A percentile compares a stretch with the other conserved stretches of the same genome.
Evolutionary conservation across 1,284 basidiomycete genomes (phyloP).

Genomic region (Coniferiporia sulphurascens): DNA sequence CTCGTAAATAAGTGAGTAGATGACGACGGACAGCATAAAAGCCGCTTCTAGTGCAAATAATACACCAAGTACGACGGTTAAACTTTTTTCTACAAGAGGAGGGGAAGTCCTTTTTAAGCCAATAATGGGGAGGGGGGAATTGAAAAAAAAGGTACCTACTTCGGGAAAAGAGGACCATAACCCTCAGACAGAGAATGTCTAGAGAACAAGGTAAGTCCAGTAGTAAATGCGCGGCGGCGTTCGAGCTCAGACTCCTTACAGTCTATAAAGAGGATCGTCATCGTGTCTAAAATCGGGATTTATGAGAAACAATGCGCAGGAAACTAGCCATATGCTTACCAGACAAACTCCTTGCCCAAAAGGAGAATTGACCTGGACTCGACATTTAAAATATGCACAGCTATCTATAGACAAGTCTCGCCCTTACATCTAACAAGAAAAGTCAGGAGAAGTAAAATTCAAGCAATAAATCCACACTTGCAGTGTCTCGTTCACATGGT

Average conservation of each 20-base stretch:
- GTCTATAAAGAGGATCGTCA: slow-evolving; percentile 5
- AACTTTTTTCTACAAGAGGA: not conserved
- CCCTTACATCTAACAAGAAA: no score
- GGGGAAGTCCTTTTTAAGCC: no score
- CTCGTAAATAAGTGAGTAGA: not conserved
- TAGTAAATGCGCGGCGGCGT: no score
- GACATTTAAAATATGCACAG: no score
- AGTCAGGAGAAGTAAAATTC: no score
- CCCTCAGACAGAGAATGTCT: slow-evolving; percentile 9
- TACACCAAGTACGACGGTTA: not conserved
- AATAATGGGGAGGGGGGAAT: not conserved
- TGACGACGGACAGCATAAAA: not conserved
- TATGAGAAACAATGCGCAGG: no score
- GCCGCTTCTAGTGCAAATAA: not conserved
- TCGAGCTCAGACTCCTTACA: not conserved
- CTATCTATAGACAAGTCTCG: no score
- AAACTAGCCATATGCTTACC: no score
- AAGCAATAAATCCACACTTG: not conserved
- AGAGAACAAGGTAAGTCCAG: not conserved
- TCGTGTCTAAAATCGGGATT: not conserved
- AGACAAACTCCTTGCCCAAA: no score
- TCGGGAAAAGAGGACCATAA: not conserved
- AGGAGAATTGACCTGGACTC: no score
- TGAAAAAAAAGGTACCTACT: not conserved
- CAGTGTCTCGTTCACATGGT: not conserved